phyloP scores from a whole-genome alignment of 179 eudicot species.

The Camellia oleifera region DNA sequence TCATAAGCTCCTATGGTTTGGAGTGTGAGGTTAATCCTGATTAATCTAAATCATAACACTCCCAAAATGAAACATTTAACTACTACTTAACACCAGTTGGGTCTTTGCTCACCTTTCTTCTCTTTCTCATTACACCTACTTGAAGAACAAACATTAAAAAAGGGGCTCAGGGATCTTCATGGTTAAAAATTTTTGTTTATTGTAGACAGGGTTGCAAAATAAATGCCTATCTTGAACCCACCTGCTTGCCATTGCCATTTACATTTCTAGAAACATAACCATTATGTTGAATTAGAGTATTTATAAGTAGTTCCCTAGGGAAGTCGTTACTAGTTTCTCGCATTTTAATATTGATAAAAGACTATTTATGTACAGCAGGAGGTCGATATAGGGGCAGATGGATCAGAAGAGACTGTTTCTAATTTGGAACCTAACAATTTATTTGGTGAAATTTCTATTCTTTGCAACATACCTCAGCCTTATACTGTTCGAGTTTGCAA shows the following conservation, averaged over 20 bases:
- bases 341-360: background rate
- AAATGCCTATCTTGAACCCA: background rate
- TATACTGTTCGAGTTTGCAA: conserved; percentile 74
- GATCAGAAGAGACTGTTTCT: conserved; percentile 56
- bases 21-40: background rate
- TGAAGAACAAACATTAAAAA: background rate
- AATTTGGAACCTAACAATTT: conserved; percentile 49
- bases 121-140: background rate
- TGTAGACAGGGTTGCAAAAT: background rate
- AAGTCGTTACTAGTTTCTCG: background rate
- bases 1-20: background rate
- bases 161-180: background rate
- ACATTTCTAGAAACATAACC: background rate
- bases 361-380: conserved; percentile 53
- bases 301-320: background rate
- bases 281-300: background rate
- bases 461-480: conserved; percentile 88
- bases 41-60: background rate
- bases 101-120: background rate
- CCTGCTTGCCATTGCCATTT: background rate
- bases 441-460: conserved; percentile 77
- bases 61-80: background rate
- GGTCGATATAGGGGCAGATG: conserved; percentile 57
- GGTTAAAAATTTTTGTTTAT: background rate
- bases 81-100: background rate